Evolutionary conservation across 2,329 filamentous ascomycete species (phyloP).

Genomic region (Aspergillus sp.): DNA sequence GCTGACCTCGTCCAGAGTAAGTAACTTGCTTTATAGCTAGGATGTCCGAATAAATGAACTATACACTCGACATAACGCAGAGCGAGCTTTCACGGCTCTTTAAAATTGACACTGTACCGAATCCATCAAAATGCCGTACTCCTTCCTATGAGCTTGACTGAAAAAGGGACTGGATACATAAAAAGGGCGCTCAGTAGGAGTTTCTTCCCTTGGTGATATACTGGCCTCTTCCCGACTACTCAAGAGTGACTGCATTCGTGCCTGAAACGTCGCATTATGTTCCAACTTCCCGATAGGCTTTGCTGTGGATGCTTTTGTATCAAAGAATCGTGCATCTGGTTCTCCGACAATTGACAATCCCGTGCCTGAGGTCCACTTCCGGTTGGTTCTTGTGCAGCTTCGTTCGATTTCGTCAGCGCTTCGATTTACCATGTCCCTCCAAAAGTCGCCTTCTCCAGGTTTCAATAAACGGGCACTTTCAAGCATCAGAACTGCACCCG

Average conservation of each 20-base stretch:
- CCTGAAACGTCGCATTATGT: constrained; percentile 9
- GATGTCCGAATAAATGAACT: no score
- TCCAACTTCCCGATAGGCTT: constrained; percentile 10
- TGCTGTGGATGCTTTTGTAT: not conserved
- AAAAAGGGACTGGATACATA: constrained; percentile 19
- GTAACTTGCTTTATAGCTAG: no score
- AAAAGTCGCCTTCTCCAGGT: constrained; percentile 14
- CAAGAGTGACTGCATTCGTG: constrained; percentile 12
- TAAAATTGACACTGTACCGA: no score
- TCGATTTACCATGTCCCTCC: constrained; percentile 17
- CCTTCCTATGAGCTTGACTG: not conserved
- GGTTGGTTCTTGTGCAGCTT: constrained; percentile 6
- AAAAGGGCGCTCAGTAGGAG: constrained; percentile 9
- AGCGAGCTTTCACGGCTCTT: no score
- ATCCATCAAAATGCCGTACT: no score
- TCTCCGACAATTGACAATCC: constrained; percentile 6
- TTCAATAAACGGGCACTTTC: constrained; percentile 4
- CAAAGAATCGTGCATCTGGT: constrained; percentile 16
- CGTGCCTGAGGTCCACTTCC: constrained; percentile 14
- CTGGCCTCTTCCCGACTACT: not conserved
- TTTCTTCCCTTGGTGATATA: not conserved
- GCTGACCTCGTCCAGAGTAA: no score
- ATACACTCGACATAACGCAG: no score
- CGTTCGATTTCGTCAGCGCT: constrained; percentile 13
- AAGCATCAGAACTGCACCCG: not conserved